Conservation (phyloP, 2,329 filamentous ascomycete genomes). For the Cercospora brassicicola region DNA sequence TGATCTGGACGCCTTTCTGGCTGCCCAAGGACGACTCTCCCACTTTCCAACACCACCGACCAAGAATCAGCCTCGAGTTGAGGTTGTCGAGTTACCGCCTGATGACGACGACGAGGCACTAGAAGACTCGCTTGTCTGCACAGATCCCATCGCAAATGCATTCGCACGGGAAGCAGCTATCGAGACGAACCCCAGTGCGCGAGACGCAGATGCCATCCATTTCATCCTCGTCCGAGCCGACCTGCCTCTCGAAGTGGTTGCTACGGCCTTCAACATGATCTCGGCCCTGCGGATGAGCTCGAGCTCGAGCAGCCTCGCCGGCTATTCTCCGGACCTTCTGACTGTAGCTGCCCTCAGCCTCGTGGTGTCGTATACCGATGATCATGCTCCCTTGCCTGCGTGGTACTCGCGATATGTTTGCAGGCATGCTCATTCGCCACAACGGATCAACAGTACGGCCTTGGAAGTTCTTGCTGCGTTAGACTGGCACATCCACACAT, state of each 20-base stretch:
- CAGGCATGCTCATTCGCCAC: conserved; percentile 20
- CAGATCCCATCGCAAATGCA: conserved; percentile 22
- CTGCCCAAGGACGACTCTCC: conserved; percentile 33
- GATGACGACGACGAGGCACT: conserved; percentile 8
- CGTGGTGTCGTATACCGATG: conserved; percentile 33
- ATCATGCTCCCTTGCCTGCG: conserved; percentile 25
- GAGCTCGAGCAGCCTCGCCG: background rate
- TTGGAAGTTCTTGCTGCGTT: conserved; percentile 27
- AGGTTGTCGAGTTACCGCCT: conserved; percentile 24
- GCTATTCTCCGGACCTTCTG: conserved; percentile 27
- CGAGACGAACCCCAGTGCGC: conserved; percentile 9
- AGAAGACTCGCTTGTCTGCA: background rate
- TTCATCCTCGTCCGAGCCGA: conserved; percentile 31
- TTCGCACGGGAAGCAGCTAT: conserved; percentile 23
- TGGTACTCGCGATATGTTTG: conserved; percentile 33
- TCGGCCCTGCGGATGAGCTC: conserved; percentile 15
- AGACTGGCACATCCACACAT: conserved; percentile 32
- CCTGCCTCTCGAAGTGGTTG: conserved; percentile 34
- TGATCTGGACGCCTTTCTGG: conserved; percentile 38
- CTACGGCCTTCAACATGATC: conserved; percentile 36
- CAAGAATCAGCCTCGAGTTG: conserved; percentile 22
- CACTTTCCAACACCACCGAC: conserved; percentile 35
- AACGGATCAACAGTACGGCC: conserved; percentile 26
- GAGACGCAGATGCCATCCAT: conserved; percentile 25
- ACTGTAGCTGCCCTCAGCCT: conserved; percentile 33